Evolutionary conservation across 495 filamentous ascomycete genomes (phyloP).

Genomic region (Lichina pygmaea): DNA sequence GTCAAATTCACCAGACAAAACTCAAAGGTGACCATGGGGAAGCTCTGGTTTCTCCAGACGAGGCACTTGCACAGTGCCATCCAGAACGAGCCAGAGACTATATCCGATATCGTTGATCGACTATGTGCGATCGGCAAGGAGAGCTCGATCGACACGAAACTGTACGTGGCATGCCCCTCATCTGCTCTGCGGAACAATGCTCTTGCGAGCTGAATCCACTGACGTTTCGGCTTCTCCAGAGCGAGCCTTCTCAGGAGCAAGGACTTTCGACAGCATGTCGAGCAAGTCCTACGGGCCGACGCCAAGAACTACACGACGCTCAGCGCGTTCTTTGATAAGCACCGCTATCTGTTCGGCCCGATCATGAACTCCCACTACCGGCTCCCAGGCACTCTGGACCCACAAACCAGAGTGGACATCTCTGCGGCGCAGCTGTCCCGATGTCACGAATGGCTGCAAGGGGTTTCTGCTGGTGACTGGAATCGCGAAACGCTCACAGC

Average conservation of each 20-base stretch:
- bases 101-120: conserved; percentile 22
- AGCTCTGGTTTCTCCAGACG: conserved; percentile 57
- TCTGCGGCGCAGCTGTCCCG: too few relatives aligned
- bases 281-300: conserved; percentile 27
- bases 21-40: conserved; percentile 54
- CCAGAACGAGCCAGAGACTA: conserved; percentile 6
- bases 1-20: conserved; percentile 75
- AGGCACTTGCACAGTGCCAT: conserved; percentile 5
- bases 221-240: conserved; percentile 1
- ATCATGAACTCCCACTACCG: conserved; percentile 11
- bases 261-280: conserved; percentile 14
- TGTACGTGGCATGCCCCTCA: too few relatives aligned
- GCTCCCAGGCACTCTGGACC: too few relatives aligned
- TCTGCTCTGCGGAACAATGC: too few relatives aligned
- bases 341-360: conserved; percentile 35
- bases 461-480: not conserved
- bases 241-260: conserved; percentile 1
- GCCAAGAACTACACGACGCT: conserved; percentile 32
- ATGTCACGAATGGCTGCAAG: too few relatives aligned
- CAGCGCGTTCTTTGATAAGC: conserved; percentile 26
- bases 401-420: too few relatives aligned
- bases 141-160: not conserved
- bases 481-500: not conserved
- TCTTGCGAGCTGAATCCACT: not conserved
- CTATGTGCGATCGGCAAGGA: conserved; percentile 12